Conservation (phyloP, 768 basidiomycete genomes). For the Fibroporia radiculosa region DNA sequence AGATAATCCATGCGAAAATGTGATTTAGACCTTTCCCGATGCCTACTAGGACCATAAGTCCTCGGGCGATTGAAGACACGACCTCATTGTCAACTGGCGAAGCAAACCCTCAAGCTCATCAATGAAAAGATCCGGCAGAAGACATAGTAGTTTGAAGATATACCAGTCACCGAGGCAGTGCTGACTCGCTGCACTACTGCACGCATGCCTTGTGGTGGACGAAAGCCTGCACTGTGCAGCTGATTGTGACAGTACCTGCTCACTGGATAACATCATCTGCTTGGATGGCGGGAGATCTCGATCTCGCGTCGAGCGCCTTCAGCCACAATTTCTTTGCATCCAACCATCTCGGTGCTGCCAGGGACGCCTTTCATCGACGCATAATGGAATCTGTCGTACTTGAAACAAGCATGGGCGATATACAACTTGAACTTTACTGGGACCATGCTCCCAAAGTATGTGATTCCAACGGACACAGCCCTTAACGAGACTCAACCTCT, state of each 20-base stretch:
- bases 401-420: conserved; percentile 79
- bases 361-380: not conserved
- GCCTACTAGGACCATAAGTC: conserved; percentile 87
- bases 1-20: conserved; percentile 2
- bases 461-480: no score
- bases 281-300: not conserved
- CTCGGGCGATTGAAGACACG: conserved; percentile 76
- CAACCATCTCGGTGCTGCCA: not conserved
- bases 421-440: conserved; percentile 90
- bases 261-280: no score
- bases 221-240: no score
- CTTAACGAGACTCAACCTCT: no score
- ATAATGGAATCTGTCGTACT: conserved; percentile 54
- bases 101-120: not conserved
- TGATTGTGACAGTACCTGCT: no score
- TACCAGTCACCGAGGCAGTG: conserved; percentile 81
- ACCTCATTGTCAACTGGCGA: conserved; percentile 65
- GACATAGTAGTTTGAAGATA: not conserved
- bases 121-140: not conserved
- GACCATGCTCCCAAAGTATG: conserved; percentile 73
- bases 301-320: not conserved
- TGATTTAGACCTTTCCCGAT: conserved; percentile 59
- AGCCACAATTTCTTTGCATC: not conserved
- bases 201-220: conserved; percentile 61
- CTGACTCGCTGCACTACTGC: conserved; percentile 81